Percentiles rank a stretch among this genome's conserved stretches.
Evolutionary conservation across 1,139 yeast genomes (phyloP).

Genomic region (Debaryomyces psychrophilus): DNA sequence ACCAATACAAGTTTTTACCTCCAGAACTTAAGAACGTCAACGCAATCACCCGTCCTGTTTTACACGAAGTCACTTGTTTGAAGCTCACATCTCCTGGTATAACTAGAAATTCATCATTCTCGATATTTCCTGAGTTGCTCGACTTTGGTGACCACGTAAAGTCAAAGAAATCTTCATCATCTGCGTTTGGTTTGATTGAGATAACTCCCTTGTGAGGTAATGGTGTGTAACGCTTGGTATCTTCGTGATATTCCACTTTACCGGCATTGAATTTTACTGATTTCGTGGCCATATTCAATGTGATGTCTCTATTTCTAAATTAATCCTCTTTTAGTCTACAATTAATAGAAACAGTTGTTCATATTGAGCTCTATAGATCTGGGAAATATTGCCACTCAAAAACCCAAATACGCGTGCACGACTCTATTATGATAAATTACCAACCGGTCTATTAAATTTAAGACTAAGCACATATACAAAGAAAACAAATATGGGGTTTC

Average conservation of each 20-base stretch:
- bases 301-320: conserved; percentile 8
- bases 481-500: conserved; percentile 49
- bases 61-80: conserved; percentile 72
- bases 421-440: neutral
- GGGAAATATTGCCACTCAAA: conserved; percentile 8
- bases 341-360: neutral
- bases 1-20: conserved; percentile 85
- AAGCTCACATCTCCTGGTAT: conserved; percentile 94
- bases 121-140: conserved; percentile 38
- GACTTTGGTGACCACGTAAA: conserved; percentile 48
- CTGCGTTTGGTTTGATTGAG: conserved; percentile 59
- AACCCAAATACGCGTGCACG: conserved; percentile 6
- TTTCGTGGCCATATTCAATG: conserved; percentile 19
- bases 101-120: conserved; percentile 70
- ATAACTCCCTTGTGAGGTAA: conserved; percentile 76
- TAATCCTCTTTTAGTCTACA: neutral
- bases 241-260: conserved; percentile 72
- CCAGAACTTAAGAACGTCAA: conserved; percentile 83
- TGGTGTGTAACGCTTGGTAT: conserved; percentile 73
- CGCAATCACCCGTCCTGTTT: conserved; percentile 83
- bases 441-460: neutral
- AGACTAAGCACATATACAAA: neutral
- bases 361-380: neutral
- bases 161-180: conserved; percentile 54
- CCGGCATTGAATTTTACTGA: conserved; percentile 78